Base-by-base conservation (phyloP, 257 asterid genomes). In the Solanum ossicruentum region DNA sequence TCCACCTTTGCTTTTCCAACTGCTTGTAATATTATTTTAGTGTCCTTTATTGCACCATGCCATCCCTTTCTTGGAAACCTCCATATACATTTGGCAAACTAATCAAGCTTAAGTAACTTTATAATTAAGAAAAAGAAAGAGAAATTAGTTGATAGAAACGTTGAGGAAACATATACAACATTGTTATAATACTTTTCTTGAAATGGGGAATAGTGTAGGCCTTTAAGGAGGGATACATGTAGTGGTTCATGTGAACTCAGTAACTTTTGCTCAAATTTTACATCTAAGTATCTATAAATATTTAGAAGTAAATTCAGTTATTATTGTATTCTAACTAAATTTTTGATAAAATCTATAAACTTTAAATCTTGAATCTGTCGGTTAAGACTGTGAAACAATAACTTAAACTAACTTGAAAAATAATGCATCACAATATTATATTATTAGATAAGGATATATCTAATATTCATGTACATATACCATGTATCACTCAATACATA, bases 341-440 rank as follows among this genome's bases (percentile, higher is more conserved):
- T 60, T 60, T 0, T 2, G 5, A 0, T 21, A 10, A 5, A 61
- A 61, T 0, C 0, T 21, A 21, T 21, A 61, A 0, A 61, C 11
- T 61, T 61, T 11, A 1, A 21, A 61, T 61, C 0, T 0, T 11
- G 13, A 0, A 2, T 21, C 0, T 3, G 0, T 3, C 6, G 0
- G 10, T 55, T 49, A 18, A 0, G 2, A 9, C 5, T 21, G 43
- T 49, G 9, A 5, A 13, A 12, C 58, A 45, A 12, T 43, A 56
- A 20, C 55, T 28, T 28, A 28, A 28, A 11, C 32, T n/a, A 43
- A 45, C 81, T 73, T 73, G n/a, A 73, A 45, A 45, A 73, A 18
- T 67, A 20, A 70, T 70, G 18, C 10, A 39, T 41, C 55, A 20
- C 12, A 17, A 18, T 18, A 70, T 69, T 69, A 17, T 3, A n/a